Evolutionary conservation across 306 rosid species (phyloP).

Genomic region (Dryas drummondii): DNA sequence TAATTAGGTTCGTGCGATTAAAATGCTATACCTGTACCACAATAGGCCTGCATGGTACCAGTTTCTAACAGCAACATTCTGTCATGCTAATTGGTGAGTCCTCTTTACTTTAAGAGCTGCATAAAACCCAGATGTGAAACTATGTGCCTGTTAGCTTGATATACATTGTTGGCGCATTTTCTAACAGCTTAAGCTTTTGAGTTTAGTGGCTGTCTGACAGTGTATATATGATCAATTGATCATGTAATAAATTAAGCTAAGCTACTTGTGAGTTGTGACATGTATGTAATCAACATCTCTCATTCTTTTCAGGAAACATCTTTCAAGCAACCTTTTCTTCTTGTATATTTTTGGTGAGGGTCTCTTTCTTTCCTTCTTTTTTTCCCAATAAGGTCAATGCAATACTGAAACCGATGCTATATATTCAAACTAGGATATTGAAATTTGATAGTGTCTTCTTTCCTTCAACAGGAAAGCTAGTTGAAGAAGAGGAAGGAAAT

Average conservation of each 20-base stretch:
- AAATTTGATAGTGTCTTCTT: slow-evolving; percentile 18
- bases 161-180: too few relatives aligned
- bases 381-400: not conserved
- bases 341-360: slow-evolving; percentile 89
- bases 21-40: slow-evolving; percentile 71
- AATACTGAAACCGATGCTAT: not conserved
- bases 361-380: slow-evolving; percentile 21
- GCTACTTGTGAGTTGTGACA: too few relatives aligned
- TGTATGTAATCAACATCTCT: slow-evolving; percentile 16
- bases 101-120: slow-evolving; percentile 2
- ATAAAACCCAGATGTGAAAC: not conserved
- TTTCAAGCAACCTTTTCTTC: slow-evolving; percentile 97
- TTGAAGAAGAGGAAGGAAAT: slow-evolving; percentile 98
- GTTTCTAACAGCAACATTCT: slow-evolving; percentile 89
- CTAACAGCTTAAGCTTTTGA: too few relatives aligned
- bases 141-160: too few relatives aligned
- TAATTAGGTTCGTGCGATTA: slow-evolving; percentile 55
- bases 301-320: slow-evolving; percentile 78
- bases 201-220: not conserved
- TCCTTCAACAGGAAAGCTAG: slow-evolving; percentile 68
- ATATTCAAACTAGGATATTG: not conserved
- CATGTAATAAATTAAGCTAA: not conserved
- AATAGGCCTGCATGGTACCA: slow-evolving; percentile 83
- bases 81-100: slow-evolving; percentile 95
- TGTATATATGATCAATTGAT: not conserved